Conservation (phyloP, 495 filamentous ascomycete species). For the Penicillium salamii region DNA sequence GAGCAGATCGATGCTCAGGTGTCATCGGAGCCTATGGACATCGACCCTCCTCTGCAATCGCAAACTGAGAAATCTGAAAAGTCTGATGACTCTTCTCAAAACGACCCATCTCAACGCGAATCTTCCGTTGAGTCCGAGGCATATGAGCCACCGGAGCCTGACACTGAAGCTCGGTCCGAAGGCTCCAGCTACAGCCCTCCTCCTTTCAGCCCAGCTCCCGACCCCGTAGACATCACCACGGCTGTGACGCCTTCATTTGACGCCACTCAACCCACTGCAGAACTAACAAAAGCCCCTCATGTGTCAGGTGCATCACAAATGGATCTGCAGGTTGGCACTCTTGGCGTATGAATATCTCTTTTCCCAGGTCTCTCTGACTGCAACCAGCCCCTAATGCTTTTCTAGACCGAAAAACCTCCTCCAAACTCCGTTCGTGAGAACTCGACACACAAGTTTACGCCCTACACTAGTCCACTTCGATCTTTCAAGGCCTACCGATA, state of each 20-base stretch:
- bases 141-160: conserved; percentile 60
- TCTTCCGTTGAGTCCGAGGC: conserved; percentile 44
- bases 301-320: conserved; percentile 19
- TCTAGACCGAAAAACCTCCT: conserved; percentile 18
- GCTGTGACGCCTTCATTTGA: conserved; percentile 16
- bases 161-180: conserved; percentile 25
- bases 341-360: conserved; percentile 37
- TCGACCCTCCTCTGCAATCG: neutral
- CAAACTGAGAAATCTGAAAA: no score
- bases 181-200: conserved; percentile 37
- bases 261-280: conserved; percentile 22
- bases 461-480: conserved; percentile 80
- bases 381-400: conserved; percentile 19
- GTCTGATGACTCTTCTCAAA: no score
- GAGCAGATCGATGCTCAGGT: neutral
- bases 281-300: conserved; percentile 33
- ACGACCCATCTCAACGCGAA: conserved; percentile 15
- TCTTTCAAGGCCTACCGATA: conserved; percentile 86
- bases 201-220: conserved; percentile 33
- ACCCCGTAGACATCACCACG: conserved; percentile 18
- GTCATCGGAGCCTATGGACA: neutral
- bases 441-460: conserved; percentile 49
- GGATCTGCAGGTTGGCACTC: conserved; percentile 27
- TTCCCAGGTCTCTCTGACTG: conserved; percentile 4
- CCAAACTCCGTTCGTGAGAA: neutral